phyloP scores from a whole-genome alignment of 306 rosid species.

The Fagus sylvatica region DNA sequence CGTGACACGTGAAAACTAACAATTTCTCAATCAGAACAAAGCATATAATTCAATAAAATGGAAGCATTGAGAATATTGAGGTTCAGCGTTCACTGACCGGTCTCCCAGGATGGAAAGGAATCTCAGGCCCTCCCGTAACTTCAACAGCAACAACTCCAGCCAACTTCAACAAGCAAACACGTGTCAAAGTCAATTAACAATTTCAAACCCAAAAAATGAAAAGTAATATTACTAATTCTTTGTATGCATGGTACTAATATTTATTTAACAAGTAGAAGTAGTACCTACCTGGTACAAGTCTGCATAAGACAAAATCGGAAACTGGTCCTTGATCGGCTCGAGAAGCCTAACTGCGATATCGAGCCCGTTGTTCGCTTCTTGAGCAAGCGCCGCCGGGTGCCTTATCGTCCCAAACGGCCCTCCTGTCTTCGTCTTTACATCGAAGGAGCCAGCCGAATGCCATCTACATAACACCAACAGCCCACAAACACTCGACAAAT shows the following conservation, averaged over 20 bases:
- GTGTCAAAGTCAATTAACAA: not conserved
- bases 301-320: conserved; percentile 53
- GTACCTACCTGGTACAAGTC: conserved; percentile 54
- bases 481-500: not conserved
- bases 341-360: conserved; percentile 53
- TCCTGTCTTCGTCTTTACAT: conserved; percentile 50
- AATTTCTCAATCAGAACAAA: not conserved
- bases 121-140: conserved; percentile 66
- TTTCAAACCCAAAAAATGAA: not conserved
- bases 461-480: conserved; percentile 36
- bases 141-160: conserved; percentile 68
- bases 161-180: conserved; percentile 34
- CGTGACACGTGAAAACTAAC: too few species aligned
- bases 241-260: not conserved
- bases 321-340: conserved; percentile 53
- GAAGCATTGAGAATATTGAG: not conserved
- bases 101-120: conserved; percentile 65
- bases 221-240: not conserved
- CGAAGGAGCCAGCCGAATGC: conserved; percentile 71
- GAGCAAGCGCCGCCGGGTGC: conserved; percentile 52
- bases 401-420: conserved; percentile 63
- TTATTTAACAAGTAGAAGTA: not conserved
- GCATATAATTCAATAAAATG: not conserved
- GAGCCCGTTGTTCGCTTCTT: conserved; percentile 62
- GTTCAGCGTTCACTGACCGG: conserved; percentile 31